Evolutionary conservation across 768 basidiomycete genomes (phyloP).

Genomic region (Mycena olivaceomarginata): DNA sequence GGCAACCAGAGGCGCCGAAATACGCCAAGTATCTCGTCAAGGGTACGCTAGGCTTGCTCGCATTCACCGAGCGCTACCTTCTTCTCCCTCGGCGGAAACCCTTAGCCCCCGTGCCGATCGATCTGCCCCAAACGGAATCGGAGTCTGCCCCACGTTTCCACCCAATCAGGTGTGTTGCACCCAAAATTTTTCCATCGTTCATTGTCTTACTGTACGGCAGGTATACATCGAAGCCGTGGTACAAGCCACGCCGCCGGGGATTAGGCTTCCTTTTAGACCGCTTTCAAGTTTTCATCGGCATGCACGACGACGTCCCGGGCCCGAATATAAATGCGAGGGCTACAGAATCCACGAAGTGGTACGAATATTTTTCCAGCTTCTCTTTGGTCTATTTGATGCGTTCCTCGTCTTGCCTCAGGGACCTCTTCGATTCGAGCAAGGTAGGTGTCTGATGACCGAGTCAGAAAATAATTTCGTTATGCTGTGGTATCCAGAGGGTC

Average conservation of each 20-base stretch:
- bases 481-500: slow-evolving; percentile 52
- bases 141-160: slow-evolving; percentile 52
- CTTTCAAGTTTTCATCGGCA: slow-evolving; percentile 56
- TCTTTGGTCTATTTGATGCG: background rate
- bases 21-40: slow-evolving; percentile 54
- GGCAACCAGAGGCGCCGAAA: slow-evolving; percentile 61
- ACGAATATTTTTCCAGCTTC: slow-evolving; percentile 22
- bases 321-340: slow-evolving; percentile 61
- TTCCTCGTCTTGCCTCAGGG: slow-evolving; percentile 51
- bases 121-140: slow-evolving; percentile 47
- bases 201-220: slow-evolving; percentile 42
- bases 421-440: slow-evolving; percentile 58
- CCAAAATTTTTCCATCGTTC: background rate
- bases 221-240: slow-evolving; percentile 66
- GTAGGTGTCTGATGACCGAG: slow-evolving; percentile 46
- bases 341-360: slow-evolving; percentile 67
- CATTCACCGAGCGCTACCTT: slow-evolving; percentile 60
- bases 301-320: slow-evolving; percentile 61
- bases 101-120: slow-evolving; percentile 47
- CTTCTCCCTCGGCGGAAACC: slow-evolving; percentile 59
- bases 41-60: slow-evolving; percentile 46
- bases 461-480: background rate
- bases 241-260: slow-evolving; percentile 60
- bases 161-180: slow-evolving; percentile 55
- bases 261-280: slow-evolving; percentile 52